Evolutionary conservation across 768 basidiomycete species (phyloP), one percentile per base, ranked within the genome.

Genomic region (Agaricus sinodeliciosus): DNA sequence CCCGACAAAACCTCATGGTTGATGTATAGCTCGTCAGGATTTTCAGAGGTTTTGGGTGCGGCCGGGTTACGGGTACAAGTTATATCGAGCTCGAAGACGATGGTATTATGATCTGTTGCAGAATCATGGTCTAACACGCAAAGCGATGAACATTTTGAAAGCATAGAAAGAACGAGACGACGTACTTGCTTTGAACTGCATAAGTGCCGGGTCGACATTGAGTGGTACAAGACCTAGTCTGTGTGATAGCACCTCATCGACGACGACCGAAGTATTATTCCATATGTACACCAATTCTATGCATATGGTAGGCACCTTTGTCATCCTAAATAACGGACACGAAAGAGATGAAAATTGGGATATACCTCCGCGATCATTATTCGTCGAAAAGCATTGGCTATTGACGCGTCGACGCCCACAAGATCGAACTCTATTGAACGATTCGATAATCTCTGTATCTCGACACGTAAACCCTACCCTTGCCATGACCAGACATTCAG

Each of bases 241-340:
- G 36, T 95, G 93, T 3, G 93, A 78, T 18, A 99, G 75, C 2
- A 99, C 84, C 67, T 99, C 96, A 67, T 98, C 95, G 39, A 84
- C 90, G 49, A 99, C 82, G 59, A 98, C 88, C 2, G 84, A 84
- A 0, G 92, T 98, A 70, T 99, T 99, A 70, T 95, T 85, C 83
- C 86, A 97, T 1, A 94, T 75, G 66, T 91, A 98, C 4, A 90
- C 90, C 57, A 86, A 75, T 63, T 98, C 96, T 48, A 97, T 85
- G 40, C 87, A 89, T 25, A 98, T 73, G 1, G 91, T 88, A 0
- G 95, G 96, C 0, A 97, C 89, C 93, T 94, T 61, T 2, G 48
- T 55, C 51, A 53, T 34, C 49, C 28, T 43, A 11, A 42, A 35
- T 22, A 55, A 9, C 27, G 49, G 36, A 15, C n/a, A 25, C 16